phyloP scores from a whole-genome alignment of 129 eudicot species.

The Oenanthe sinensis region DNA sequence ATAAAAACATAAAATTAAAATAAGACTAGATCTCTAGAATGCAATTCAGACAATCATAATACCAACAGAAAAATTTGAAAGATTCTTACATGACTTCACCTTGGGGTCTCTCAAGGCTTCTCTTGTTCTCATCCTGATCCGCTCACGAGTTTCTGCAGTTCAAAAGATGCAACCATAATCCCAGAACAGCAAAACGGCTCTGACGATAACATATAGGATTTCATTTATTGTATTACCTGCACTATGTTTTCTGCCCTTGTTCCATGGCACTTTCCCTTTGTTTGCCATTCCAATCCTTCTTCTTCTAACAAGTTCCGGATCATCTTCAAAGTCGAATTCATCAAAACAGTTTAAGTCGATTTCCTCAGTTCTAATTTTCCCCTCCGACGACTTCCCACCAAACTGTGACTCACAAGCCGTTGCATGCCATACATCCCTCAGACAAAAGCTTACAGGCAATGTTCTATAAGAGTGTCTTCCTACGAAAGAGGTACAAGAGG shows the following conservation, averaged over 20 bases:
- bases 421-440: constrained; percentile 17
- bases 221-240: constrained; percentile 33
- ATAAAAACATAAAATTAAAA: neutral
- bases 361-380: constrained; percentile 17
- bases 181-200: neutral
- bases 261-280: constrained; percentile 83
- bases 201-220: neutral
- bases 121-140: constrained; percentile 57
- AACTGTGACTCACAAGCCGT: constrained; percentile 9
- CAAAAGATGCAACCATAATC: constrained; percentile 10
- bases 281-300: constrained; percentile 50
- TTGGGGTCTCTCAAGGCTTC: constrained; percentile 97
- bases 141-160: constrained; percentile 72
- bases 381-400: constrained; percentile 13
- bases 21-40: neutral
- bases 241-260: constrained; percentile 72
- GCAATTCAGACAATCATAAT: neutral
- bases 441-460: constrained; percentile 6
- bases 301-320: constrained; percentile 38
- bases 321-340: constrained; percentile 16
- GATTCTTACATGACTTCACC: constrained; percentile 98
- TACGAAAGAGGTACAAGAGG: constrained; percentile 17
- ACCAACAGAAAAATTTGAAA: neutral
- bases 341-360: constrained; percentile 10
- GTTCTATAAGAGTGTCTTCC: constrained; percentile 20